These are phyloP conservation scores for Suhomyces ambrosiae DNA, from an alignment of 1,139 yeast genomes.

Conservation along the genomic window DNA sequence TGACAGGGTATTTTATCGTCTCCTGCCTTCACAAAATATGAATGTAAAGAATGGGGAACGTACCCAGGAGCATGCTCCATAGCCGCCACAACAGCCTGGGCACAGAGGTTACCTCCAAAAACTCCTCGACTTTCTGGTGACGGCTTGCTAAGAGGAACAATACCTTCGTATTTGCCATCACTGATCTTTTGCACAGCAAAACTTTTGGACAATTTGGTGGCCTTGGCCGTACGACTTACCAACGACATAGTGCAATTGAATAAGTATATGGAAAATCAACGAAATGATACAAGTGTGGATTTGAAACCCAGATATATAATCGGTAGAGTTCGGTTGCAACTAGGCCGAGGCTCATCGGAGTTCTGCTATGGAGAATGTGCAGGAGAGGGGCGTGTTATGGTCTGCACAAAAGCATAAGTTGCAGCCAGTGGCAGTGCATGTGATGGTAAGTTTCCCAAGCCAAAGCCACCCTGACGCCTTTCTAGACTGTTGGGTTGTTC, in stretches of 20 bases:
- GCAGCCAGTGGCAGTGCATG: constrained; percentile 3
- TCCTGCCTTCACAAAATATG: constrained; percentile 45
- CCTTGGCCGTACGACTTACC: not conserved
- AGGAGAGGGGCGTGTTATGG: constrained; percentile 5
- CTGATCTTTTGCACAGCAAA: constrained; percentile 17
- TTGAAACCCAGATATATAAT: not conserved
- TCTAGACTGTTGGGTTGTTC: too few species aligned
- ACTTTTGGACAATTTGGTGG: constrained; percentile 6
- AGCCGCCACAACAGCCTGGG: constrained; percentile 46
- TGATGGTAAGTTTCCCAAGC: constrained; percentile 3
- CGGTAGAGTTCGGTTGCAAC: constrained; percentile 1
- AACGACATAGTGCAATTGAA: not conserved
- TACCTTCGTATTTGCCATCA: constrained; percentile 28
- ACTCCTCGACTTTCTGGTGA: constrained; percentile 38
- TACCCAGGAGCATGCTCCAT: constrained; percentile 37
- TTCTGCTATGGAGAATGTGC: not conserved
- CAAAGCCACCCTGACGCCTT: too few species aligned
- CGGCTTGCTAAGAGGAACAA: constrained; percentile 38
- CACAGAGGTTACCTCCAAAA: constrained; percentile 47
- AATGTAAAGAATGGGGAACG: constrained; percentile 47
- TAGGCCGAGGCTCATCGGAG: constrained; percentile 8
- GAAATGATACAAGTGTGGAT: not conserved
- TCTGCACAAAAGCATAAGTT: not conserved
- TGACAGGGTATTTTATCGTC: constrained; percentile 32
- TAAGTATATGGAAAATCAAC: not conserved